Conservation (phyloP, 257 asterid genomes). For the Primulina eburnea region DNA sequence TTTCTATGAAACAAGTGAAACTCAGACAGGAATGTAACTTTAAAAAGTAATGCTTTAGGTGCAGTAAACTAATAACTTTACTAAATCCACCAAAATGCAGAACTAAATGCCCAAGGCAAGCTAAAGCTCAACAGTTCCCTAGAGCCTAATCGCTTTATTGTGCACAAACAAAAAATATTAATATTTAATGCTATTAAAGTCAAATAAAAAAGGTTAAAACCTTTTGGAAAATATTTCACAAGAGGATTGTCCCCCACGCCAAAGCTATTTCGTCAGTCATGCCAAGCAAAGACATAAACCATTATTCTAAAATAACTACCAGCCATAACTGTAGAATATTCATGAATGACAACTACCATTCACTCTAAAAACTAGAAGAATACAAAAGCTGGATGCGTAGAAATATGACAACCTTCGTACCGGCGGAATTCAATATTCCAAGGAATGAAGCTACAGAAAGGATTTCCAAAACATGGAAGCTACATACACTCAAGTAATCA, state of each 20-base stretch:
- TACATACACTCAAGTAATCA: neutral
- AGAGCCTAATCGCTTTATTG: neutral
- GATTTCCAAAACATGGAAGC: neutral
- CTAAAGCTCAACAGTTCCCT: neutral
- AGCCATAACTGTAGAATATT: neutral
- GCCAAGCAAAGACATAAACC: neutral
- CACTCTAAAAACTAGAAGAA: neutral
- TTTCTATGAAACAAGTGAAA: slow-evolving; percentile 1
- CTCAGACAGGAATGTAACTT: neutral
- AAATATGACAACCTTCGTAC: neutral
- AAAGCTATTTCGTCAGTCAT: too few species aligned
- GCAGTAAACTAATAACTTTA: neutral
- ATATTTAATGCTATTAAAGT: neutral
- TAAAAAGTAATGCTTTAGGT: neutral
- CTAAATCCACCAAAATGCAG: neutral
- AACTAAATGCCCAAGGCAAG: neutral
- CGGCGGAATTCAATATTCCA: neutral
- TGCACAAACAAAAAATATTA: neutral
- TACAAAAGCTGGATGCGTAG: neutral
- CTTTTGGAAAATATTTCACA: neutral
- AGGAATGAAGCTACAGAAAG: neutral
- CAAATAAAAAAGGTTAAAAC: neutral
- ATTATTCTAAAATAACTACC: neutral
- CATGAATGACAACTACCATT: neutral
- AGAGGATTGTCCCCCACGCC: neutral